A percentile compares a stretch with the other conserved stretches of the same genome.
Conservation (phyloP, 176 grass and related monocot species). For the Carex littledalei region DNA sequence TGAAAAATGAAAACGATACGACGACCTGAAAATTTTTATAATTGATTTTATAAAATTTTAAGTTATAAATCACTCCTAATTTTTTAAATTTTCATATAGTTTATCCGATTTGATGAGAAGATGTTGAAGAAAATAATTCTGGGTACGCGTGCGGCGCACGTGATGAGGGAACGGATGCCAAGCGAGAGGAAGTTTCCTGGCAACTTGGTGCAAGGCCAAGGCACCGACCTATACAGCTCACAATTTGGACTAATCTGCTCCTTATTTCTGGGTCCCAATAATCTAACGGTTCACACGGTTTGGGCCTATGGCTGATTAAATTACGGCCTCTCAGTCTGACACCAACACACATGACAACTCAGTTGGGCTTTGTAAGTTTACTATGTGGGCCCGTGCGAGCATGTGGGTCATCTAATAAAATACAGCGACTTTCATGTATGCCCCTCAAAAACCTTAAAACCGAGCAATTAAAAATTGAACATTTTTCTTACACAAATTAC, state of each 20-base stretch:
- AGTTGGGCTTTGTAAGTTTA: neutral
- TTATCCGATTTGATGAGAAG: too few relatives aligned
- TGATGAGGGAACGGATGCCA: neutral
- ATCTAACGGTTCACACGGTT: constrained; percentile 26
- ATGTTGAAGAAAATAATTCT: neutral
- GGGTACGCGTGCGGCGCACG: neutral
- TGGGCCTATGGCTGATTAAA: neutral
- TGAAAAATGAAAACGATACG: too few relatives aligned
- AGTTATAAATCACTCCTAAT: too few relatives aligned
- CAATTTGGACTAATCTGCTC: neutral
- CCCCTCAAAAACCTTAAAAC: too few relatives aligned
- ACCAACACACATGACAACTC: constrained; percentile 10
- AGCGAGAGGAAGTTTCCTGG: constrained; percentile 11
- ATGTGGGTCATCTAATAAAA: neutral
- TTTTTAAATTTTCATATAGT: too few relatives aligned
- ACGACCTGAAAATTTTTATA: too few relatives aligned
- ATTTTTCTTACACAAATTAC: neutral
- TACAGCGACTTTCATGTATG: too few relatives aligned
- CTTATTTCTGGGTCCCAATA: neutral
- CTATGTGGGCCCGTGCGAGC: neutral
- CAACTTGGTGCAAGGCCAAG: neutral
- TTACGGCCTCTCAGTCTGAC: neutral
- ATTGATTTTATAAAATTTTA: too few relatives aligned
- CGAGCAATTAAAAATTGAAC: neutral
- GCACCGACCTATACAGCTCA: neutral